Evolutionary conservation across 225 moss, liverwort and hornwort species (phyloP).

Genomic region (Lunularia cruciata): DNA sequence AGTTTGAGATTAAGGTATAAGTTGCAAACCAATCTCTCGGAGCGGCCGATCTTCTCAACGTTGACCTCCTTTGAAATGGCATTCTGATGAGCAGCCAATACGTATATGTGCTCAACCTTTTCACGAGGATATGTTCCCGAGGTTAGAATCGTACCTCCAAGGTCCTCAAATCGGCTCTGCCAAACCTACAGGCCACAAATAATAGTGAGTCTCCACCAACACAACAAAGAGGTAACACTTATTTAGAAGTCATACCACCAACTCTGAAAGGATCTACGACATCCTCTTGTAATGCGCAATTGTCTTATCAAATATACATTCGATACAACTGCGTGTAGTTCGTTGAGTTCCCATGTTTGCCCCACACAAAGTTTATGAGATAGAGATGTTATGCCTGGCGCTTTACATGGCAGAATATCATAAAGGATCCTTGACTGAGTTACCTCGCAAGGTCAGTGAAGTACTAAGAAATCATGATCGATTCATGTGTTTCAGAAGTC

Average conservation of each 20-base stretch:
- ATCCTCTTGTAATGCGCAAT: background rate
- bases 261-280: background rate
- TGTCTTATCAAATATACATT: background rate
- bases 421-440: background rate
- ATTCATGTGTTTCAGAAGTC: background rate
- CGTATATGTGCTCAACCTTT: background rate
- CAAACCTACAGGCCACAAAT: constrained; percentile 24
- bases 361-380: background rate
- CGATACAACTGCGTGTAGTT: background rate
- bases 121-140: background rate
- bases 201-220: background rate
- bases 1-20: background rate
- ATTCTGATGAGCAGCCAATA: constrained; percentile 31
- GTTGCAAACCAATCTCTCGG: constrained; percentile 24
- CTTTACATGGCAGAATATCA: background rate
- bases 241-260: background rate
- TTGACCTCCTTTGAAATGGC: constrained; percentile 28
- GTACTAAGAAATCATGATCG: background rate
- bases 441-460: background rate
- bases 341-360: too few relatives aligned
- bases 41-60: constrained; percentile 10
- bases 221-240: background rate
- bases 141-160: constrained; percentile 31
- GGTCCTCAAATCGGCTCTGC: constrained; percentile 28
- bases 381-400: background rate